Conservation (phyloP, 352 stramenopile genomes). For the Pythium chondricola region DNA sequence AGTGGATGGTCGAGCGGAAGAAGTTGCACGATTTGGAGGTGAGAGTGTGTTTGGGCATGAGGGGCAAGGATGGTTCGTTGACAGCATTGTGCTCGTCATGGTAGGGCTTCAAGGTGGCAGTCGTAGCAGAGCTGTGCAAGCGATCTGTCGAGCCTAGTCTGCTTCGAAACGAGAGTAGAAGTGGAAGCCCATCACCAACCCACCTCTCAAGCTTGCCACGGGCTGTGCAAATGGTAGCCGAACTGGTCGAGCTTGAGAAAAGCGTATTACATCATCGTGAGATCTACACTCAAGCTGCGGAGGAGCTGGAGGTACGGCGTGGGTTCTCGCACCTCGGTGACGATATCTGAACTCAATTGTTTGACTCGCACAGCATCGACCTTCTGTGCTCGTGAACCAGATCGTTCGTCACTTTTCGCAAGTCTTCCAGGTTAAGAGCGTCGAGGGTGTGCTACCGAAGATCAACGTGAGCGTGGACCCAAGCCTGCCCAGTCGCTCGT, state of each 20-base stretch:
- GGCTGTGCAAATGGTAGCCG: conserved; percentile 60
- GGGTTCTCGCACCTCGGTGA: not conserved
- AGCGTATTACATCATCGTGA: conserved; percentile 71
- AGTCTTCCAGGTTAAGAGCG: conserved; percentile 77
- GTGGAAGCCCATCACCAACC: conserved; percentile 5
- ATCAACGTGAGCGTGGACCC: conserved; percentile 84
- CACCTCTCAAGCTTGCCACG: conserved; percentile 41
- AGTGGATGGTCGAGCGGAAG: conserved; percentile 53
- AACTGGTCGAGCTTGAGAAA: conserved; percentile 82
- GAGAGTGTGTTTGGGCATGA: not conserved
- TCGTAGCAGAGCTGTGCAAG: conserved; percentile 60
- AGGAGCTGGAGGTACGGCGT: conserved; percentile 60
- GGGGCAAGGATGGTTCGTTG: not conserved
- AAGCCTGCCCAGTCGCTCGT: no score
- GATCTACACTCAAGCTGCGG: conserved; percentile 74
- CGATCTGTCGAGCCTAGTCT: conserved; percentile 40
- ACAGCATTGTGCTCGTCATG: not conserved
- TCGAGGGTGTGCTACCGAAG: conserved; percentile 87
- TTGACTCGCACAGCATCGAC: conserved; percentile 44
- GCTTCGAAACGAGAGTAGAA: conserved; percentile 16
- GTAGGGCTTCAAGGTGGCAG: conserved; percentile 46
- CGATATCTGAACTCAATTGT: no score
- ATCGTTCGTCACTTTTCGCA: conserved; percentile 86
- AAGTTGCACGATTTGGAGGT: conserved; percentile 60
- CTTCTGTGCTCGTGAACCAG: conserved; percentile 77